Conservation (phyloP, 169 alveolate species). For the Plasmodium malariae region DNA sequence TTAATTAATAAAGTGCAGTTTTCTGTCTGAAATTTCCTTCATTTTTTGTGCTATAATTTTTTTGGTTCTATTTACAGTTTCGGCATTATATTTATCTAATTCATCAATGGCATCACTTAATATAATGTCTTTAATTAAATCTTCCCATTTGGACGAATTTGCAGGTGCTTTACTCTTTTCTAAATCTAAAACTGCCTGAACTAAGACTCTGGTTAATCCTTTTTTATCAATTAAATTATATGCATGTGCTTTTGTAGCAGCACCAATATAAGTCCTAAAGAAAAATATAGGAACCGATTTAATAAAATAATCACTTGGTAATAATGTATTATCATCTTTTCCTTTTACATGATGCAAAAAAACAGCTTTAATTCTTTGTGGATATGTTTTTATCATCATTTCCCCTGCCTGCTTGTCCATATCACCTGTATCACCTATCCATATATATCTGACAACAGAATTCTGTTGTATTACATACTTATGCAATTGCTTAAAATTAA, state of each 20-base stretch:
- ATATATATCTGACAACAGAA: conserved; percentile 83
- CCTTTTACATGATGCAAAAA: conserved; percentile 87
- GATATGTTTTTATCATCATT: conserved; percentile 87
- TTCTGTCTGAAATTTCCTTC: conserved; percentile 78
- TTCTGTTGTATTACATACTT: conserved; percentile 82
- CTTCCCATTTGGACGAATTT: conserved; percentile 86
- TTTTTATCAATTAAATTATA: conserved; percentile 83
- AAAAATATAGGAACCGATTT: conserved; percentile 89
- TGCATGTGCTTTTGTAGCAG: conserved; percentile 89
- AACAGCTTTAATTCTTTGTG: conserved; percentile 86
- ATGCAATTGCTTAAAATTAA: conserved; percentile 86
- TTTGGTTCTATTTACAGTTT: conserved; percentile 81
- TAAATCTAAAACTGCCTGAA: conserved; percentile 85
- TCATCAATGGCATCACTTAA: conserved; percentile 85
- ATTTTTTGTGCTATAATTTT: conserved; percentile 82
- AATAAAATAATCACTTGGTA: conserved; percentile 88
- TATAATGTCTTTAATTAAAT: conserved; percentile 83
- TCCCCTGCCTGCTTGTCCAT: conserved; percentile 90
- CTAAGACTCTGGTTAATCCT: conserved; percentile 87
- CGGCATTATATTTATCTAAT: conserved; percentile 84
- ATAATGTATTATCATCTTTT: conserved; percentile 59
- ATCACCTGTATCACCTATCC: conserved; percentile 92
- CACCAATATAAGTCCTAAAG: conserved; percentile 88
- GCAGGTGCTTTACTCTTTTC: conserved; percentile 81
- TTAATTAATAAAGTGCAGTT: conserved; percentile 42